phyloP scores from a whole-genome alignment of 2,329 filamentous ascomycete species.

The Microsporum canis region DNA sequence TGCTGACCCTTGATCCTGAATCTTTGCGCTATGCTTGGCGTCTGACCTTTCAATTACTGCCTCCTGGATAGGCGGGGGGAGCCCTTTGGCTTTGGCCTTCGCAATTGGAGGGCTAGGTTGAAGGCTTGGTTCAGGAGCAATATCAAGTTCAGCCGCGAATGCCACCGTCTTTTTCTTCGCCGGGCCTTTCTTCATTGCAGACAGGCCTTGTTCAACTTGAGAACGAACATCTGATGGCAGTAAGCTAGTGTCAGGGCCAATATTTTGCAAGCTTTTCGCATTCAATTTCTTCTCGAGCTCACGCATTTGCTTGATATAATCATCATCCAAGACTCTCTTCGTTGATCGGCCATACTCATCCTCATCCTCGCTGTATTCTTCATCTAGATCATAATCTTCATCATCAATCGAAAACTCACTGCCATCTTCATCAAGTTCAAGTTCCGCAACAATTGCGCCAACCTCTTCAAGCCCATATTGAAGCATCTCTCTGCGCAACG shows the following conservation, averaged over 20 bases:
- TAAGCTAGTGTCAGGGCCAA: conserved; percentile 39
- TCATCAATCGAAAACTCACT: conserved; percentile 43
- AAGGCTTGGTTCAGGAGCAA: conserved; percentile 42
- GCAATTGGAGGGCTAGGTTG: conserved; percentile 17
- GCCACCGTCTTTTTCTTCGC: conserved; percentile 58
- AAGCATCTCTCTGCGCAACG: conserved; percentile 75
- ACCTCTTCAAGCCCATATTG: conserved; percentile 81
- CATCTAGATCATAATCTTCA: conserved; percentile 43
- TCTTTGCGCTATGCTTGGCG: conserved; percentile 11
- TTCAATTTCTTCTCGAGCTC: conserved; percentile 68
- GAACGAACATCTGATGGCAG: conserved; percentile 26
- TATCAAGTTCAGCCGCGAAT: conserved; percentile 65
- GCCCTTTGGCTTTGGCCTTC: conserved; percentile 15
- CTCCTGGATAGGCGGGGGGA: conserved; percentile 28
- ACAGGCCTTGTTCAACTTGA: conserved; percentile 19
- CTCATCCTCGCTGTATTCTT: conserved; percentile 53
- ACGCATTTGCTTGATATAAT: conserved; percentile 72
- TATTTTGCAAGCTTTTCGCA: conserved; percentile 44
- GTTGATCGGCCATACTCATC: conserved; percentile 67
- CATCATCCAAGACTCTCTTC: conserved; percentile 54
- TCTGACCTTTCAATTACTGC: conserved; percentile 35
- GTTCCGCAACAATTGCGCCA: conserved; percentile 80
- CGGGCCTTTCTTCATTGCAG: conserved; percentile 19
- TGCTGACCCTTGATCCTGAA: conserved; percentile 14
- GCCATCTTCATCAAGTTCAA: conserved; percentile 62